Conservation (phyloP, 106 monocot genomes). For the Acanthochlamys bracteata region DNA sequence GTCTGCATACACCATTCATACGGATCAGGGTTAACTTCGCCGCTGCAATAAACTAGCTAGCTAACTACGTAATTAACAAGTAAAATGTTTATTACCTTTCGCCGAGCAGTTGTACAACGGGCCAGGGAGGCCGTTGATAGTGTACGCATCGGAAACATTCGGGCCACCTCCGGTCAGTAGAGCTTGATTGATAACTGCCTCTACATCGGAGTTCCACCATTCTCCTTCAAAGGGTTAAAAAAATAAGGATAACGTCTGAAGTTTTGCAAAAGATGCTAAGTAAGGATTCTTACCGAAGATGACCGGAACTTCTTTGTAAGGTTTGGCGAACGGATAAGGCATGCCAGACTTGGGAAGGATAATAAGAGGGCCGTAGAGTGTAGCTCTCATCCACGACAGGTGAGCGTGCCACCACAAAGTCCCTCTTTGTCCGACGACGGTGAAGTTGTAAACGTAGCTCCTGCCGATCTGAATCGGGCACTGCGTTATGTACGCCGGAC, state of each 20-base stretch:
- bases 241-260: no score
- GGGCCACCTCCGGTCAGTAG: constrained; percentile 8
- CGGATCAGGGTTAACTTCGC: neutral
- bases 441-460: constrained; percentile 50
- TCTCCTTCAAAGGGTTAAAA: constrained; percentile 2
- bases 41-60: neutral
- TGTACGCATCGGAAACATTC: constrained; percentile 9
- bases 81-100: constrained; percentile 1
- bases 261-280: no score
- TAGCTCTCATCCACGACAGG: constrained; percentile 39
- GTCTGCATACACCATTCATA: neutral
- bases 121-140: constrained; percentile 5
- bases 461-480: constrained; percentile 47
- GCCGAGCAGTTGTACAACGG: constrained; percentile 5
- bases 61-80: neutral
- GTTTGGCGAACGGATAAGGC: constrained; percentile 43
- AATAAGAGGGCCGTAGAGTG: constrained; percentile 43
- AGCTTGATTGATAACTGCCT: constrained; percentile 8
- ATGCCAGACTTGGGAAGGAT: constrained; percentile 40
- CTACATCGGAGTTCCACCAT: constrained; percentile 4
- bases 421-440: constrained; percentile 42
- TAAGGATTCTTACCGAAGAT: constrained; percentile 28
- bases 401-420: constrained; percentile 61
- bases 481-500: constrained; percentile 51
- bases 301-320: constrained; percentile 37